Conservation (phyloP, 2,329 filamentous ascomycete species). For the Pleurostoma richardsiae region DNA sequence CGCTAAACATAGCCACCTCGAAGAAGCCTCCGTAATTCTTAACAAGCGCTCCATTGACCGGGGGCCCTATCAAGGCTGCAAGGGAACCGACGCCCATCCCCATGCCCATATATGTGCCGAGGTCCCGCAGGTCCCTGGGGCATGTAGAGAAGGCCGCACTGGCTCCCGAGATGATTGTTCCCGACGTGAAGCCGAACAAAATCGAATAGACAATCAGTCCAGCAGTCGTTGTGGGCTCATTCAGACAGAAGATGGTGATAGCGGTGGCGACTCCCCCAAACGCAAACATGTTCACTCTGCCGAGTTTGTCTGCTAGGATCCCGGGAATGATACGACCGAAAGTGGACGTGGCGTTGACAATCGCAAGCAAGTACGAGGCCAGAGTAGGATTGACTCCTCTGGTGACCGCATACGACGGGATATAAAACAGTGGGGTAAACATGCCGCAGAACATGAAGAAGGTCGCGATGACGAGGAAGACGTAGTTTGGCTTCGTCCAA, state of each 20-base stretch:
- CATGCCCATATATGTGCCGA: conserved; percentile 51
- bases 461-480: conserved; percentile 54
- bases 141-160: conserved; percentile 26
- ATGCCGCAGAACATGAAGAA: conserved; percentile 69
- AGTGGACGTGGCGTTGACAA: neutral
- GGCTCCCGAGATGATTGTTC: conserved; percentile 17
- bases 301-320: neutral
- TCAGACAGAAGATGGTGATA: conserved; percentile 32
- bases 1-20: neutral
- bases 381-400: conserved; percentile 36
- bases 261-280: conserved; percentile 17
- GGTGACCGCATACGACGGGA: conserved; percentile 63
- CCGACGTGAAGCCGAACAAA: conserved; percentile 6
- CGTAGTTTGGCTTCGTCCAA: conserved; percentile 55
- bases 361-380: conserved; percentile 20
- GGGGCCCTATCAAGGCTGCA: conserved; percentile 39
- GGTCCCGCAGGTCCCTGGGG: conserved; percentile 34
- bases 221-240: conserved; percentile 18
- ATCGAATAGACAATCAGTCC: conserved; percentile 29
- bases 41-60: conserved; percentile 25
- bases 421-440: conserved; percentile 71
- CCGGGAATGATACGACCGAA: neutral
- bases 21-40: conserved; percentile 28
- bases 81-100: conserved; percentile 33
- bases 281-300: conserved; percentile 6